Evolutionary conservation across 2,329 filamentous ascomycete genomes (phyloP).

Genomic region (Seiridium cupressi): DNA sequence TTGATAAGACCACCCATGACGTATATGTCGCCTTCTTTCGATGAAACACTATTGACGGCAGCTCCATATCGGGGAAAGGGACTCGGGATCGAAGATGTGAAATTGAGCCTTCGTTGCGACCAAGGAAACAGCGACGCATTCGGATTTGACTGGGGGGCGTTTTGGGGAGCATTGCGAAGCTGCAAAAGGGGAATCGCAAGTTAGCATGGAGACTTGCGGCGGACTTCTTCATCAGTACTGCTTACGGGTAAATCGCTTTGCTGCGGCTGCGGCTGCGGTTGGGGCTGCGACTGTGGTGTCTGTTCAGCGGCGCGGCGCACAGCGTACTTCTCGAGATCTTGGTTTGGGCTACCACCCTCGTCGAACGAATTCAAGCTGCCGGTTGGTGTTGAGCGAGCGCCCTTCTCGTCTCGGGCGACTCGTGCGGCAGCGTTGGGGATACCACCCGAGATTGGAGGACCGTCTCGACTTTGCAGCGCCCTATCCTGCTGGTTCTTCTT

Average conservation of each 20-base stretch:
- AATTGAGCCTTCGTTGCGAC: constrained; percentile 87
- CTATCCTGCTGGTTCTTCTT: constrained; percentile 74
- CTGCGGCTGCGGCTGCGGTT: constrained; percentile 23
- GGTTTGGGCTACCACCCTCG: constrained; percentile 55
- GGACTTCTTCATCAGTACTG: constrained; percentile 9
- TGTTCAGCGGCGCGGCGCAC: constrained; percentile 53
- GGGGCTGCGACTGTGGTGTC: constrained; percentile 42
- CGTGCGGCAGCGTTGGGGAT: constrained; percentile 49
- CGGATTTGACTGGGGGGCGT: constrained; percentile 39
- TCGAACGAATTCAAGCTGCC: constrained; percentile 74
- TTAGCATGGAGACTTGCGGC: neutral
- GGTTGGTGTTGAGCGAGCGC: constrained; percentile 68
- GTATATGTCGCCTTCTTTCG: constrained; percentile 96
- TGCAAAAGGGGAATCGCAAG: neutral
- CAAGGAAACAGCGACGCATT: constrained; percentile 90
- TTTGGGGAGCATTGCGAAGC: constrained; percentile 42
- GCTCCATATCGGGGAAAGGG: constrained; percentile 97
- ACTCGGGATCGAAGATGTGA: constrained; percentile 76
- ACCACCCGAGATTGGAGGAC: constrained; percentile 42
- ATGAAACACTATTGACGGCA: constrained; percentile 87
- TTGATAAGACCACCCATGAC: constrained; percentile 97
- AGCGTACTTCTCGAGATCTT: constrained; percentile 58
- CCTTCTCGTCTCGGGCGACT: constrained; percentile 55
- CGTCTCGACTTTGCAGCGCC: constrained; percentile 54
- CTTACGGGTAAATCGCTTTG: constrained; percentile 37